Evolutionary conservation across 371 early-diverging fungal species (phyloP).

Genomic region (Actinomortierella ambigua): DNA sequence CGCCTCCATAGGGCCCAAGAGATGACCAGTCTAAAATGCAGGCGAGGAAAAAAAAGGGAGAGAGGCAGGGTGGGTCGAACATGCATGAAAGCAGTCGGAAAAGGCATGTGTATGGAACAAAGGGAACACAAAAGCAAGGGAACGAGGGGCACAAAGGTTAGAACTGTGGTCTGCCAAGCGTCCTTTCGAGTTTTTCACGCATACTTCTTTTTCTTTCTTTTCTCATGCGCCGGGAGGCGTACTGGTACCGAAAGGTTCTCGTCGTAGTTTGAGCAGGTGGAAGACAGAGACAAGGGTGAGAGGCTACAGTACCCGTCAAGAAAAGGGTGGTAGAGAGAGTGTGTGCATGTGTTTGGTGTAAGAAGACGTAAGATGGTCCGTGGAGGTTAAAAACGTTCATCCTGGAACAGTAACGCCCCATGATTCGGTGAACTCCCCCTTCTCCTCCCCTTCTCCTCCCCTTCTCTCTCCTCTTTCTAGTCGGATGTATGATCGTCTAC

Average conservation of each 20-base stretch:
- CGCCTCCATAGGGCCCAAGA: conserved; percentile 18
- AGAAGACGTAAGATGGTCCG: neutral
- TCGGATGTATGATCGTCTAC: conserved; percentile 23
- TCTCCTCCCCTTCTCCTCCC: no score
- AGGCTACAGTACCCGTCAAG: conserved; percentile 21
- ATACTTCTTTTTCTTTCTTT: conserved; percentile 23
- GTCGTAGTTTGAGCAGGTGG: conserved; percentile 42
- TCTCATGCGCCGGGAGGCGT: conserved; percentile 22
- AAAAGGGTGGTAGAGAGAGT: neutral
- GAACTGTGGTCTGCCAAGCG: neutral
- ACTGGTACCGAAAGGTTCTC: conserved; percentile 21
- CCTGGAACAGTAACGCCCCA: no score
- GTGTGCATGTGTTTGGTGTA: no score
- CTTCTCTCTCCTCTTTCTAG: neutral
- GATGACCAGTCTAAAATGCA: conserved; percentile 20
- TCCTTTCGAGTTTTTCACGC: neutral
- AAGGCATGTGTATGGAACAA: no score
- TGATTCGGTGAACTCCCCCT: no score
- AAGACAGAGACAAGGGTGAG: conserved; percentile 40
- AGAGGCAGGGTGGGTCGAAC: neutral
- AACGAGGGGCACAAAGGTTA: no score
- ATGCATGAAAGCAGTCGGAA: no score
- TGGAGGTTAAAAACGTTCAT: no score
- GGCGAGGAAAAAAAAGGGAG: neutral
- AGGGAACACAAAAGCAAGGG: no score